Percentiles rank a stretch among this genome's conserved stretches.
Evolutionary conservation across 495 filamentous ascomycete genomes (phyloP).

Genomic region (Penicillium goetzii): DNA sequence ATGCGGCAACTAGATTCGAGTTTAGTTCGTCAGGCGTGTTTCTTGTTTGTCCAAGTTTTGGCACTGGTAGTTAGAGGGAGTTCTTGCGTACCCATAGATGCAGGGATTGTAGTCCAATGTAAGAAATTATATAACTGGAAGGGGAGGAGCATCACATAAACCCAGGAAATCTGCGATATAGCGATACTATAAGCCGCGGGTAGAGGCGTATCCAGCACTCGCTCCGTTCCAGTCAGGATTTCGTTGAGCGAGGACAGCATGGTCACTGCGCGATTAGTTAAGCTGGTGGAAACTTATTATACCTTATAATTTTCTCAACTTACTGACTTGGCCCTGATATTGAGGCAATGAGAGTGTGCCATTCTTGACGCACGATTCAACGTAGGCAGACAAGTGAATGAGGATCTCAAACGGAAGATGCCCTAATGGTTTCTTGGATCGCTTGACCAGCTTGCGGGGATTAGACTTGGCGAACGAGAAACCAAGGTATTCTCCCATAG

Average conservation of each 20-base stretch:
- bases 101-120: conserved; percentile 79
- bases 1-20: conserved; percentile 62
- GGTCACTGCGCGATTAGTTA: conserved; percentile 27
- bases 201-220: conserved; percentile 84
- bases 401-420: conserved; percentile 80
- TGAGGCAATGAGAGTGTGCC: conserved; percentile 55
- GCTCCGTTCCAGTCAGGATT: conserved; percentile 71
- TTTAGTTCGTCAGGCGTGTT: neutral
- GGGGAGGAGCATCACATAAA: conserved; percentile 80
- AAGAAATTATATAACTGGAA: conserved; percentile 74
- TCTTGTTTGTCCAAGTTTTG: neutral
- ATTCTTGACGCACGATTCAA: conserved; percentile 59
- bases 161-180: conserved; percentile 84
- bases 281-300: neutral
- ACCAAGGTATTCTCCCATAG: conserved; percentile 68
- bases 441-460: conserved; percentile 72
- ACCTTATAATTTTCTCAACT: conserved; percentile 9
- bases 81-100: conserved; percentile 62
- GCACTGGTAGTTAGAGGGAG: neutral
- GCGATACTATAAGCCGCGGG: conserved; percentile 85
- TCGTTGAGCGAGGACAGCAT: conserved; percentile 64
- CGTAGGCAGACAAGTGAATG: conserved; percentile 67
- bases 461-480: conserved; percentile 71
- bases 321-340: conserved; percentile 51
- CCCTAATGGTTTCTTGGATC: conserved; percentile 63